phyloP scores from a whole-genome alignment of 2,329 filamentous ascomycete species.

The Alternaria tenuissima region DNA sequence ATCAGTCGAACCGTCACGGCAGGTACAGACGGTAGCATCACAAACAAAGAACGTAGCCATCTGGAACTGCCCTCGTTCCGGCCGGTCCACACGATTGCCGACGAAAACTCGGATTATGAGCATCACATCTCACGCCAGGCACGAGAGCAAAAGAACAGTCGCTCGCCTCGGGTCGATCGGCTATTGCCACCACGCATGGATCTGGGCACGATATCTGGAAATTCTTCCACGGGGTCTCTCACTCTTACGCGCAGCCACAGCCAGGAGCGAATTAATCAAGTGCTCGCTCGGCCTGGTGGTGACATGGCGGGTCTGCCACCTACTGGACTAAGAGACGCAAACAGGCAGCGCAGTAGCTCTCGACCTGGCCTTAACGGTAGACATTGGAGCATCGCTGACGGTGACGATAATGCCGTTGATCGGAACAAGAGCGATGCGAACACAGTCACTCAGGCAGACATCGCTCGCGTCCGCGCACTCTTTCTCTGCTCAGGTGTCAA shows the following conservation, averaged over 20 bases:
- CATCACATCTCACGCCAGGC: slow-evolving; percentile 56
- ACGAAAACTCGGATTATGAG: slow-evolving; percentile 33
- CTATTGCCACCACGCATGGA: slow-evolving; percentile 63
- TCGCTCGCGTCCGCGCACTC: slow-evolving; percentile 78
- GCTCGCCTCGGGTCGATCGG: slow-evolving; percentile 54
- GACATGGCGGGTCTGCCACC: slow-evolving; percentile 39
- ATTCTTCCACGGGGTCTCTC: slow-evolving; percentile 30
- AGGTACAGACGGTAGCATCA: slow-evolving; percentile 30
- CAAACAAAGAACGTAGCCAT: slow-evolving; percentile 38
- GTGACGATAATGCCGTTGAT: slow-evolving; percentile 40
- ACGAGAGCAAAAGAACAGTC: slow-evolving; percentile 46
- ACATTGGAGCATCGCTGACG: slow-evolving; percentile 67
- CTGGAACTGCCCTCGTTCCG: slow-evolving; percentile 49
- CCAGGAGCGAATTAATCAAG: slow-evolving; percentile 41
- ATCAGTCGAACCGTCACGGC: slow-evolving; percentile 45
- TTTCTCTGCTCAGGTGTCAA: slow-evolving; percentile 89
- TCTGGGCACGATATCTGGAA: slow-evolving; percentile 38
- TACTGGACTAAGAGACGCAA: slow-evolving; percentile 38
- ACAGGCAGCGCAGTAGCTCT: slow-evolving; percentile 36
- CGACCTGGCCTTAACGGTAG: slow-evolving; percentile 53
- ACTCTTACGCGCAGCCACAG: slow-evolving; percentile 32
- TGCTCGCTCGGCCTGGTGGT: slow-evolving; percentile 45
- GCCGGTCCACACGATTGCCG: slow-evolving; percentile 35
- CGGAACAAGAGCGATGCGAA: slow-evolving; percentile 34
- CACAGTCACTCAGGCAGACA: slow-evolving; percentile 67